phyloP scores from a whole-genome alignment of 2,329 filamentous ascomycete genomes.

The Arthrobotrys sinensis region DNA sequence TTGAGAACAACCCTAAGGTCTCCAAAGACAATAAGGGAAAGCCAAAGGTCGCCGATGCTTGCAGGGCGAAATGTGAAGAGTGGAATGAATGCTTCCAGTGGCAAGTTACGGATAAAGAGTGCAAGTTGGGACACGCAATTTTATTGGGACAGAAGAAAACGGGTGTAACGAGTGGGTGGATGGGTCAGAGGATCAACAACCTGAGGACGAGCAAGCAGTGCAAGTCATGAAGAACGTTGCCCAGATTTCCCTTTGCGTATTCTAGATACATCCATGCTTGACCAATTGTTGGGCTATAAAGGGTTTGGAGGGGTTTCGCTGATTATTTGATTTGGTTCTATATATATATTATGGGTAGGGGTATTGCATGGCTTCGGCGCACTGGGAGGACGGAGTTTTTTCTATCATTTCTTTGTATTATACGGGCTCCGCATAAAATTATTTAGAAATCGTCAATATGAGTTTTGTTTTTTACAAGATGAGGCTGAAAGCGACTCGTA shows the following conservation, averaged over 20 bases:
- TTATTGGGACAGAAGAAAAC: conserved; percentile 27
- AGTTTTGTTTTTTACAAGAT: no score
- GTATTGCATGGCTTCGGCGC: conserved; percentile 11
- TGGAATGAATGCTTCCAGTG: conserved; percentile 45
- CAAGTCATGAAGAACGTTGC: conserved; percentile 1
- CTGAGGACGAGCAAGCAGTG: conserved; percentile 33
- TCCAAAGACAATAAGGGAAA: conserved; percentile 30
- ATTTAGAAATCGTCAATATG: background rate
- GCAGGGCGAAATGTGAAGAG: conserved; percentile 32
- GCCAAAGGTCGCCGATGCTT: conserved; percentile 12
- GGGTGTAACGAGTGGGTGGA: conserved; percentile 38
- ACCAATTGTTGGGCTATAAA: background rate
- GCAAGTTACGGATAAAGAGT: conserved; percentile 43
- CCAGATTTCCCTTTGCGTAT: no score
- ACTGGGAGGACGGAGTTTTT: conserved; percentile 3
- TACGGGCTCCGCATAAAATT: background rate
- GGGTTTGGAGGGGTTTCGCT: background rate
- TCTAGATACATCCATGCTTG: no score
- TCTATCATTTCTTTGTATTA: background rate
- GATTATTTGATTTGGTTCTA: background rate
- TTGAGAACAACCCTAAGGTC: conserved; percentile 2
- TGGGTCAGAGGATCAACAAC: conserved; percentile 15
- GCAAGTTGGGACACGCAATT: conserved; percentile 16
- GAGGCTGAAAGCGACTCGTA: background rate
- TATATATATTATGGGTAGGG: background rate